Conservation (phyloP, 805 yeast genomes). For the Candida fluviatilis region DNA sequence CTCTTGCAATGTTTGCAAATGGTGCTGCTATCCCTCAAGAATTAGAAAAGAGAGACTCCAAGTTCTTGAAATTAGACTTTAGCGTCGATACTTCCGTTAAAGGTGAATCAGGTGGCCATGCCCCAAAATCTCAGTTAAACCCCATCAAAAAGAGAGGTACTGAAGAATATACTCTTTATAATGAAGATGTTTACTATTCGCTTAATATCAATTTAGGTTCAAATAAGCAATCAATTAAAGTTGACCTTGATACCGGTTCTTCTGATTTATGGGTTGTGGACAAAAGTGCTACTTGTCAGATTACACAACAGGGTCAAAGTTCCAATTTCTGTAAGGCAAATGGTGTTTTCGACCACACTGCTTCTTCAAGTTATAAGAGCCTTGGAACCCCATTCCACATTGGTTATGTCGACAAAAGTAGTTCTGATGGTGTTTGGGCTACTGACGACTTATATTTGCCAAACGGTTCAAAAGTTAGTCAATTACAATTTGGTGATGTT, state of each 20-base stretch:
- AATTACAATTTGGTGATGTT: slow-evolving; percentile 18
- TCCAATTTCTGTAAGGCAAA: slow-evolving; percentile 5
- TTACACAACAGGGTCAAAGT: slow-evolving; percentile 7
- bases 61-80: slow-evolving; percentile 3
- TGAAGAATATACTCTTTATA: slow-evolving; percentile 2
- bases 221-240: slow-evolving; percentile 13
- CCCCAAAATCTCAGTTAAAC: background rate
- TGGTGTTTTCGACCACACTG: slow-evolving; percentile 13
- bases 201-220: slow-evolving; percentile 10
- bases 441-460: slow-evolving; percentile 12
- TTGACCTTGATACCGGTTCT: slow-evolving; percentile 22
- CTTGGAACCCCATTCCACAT: slow-evolving; percentile 7
- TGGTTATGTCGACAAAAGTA: slow-evolving; percentile 9
- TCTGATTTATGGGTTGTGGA: slow-evolving; percentile 26
- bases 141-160: background rate
- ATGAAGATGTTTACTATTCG: slow-evolving; percentile 3
- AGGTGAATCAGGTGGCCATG: slow-evolving; percentile 2
- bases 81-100: background rate
- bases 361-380: slow-evolving; percentile 4
- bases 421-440: slow-evolving; percentile 13
- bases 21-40: slow-evolving; percentile 1
- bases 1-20: slow-evolving; percentile 1
- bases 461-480: slow-evolving; percentile 9
- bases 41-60: background rate
- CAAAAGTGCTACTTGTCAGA: slow-evolving; percentile 18